Base-by-base conservation (phyloP, 805 yeast genomes). In the Lipomyces sp. region DNA sequence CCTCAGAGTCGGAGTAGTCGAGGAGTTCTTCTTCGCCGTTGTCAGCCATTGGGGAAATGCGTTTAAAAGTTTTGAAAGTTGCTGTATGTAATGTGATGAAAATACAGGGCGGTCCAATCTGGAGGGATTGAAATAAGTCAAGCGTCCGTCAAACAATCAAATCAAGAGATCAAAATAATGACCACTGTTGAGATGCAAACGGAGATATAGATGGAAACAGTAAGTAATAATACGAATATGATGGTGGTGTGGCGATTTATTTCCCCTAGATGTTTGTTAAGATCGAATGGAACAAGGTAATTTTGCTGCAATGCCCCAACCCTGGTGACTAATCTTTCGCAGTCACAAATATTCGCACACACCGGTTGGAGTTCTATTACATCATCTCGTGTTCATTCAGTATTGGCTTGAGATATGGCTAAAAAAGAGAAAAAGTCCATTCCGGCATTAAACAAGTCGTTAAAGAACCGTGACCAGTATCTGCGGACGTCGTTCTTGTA, bases 11-110 rank as follows among this genome's bases (percentile, higher is more conserved):
- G 79, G 98, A 93, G 87, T 95, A 95, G 80, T 95, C 99, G 82
- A 95, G 88, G 79, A 95, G 87, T 86, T 95, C 99, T 90, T 95
- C 99, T 90, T 94, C 98, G 85, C 90, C 96, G 89, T 90, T 90
- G 64, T 97, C 75, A 42, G 75, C 70, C 75, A 72, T 72, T n/a
- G 6, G 60, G 35, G 24, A 39, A 32, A 13, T 15, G 18, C 15
- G 59, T 39, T n/a, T 53, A 24, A 39, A 30, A 34, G 13, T 7
- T 24, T 62, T 18, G 61, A 39, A 18, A 18, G 8, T 15, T 33
- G 54, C 54, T 33, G 33, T 15, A 3, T 42, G 42, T 37, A 13
- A 37, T 13, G 48, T 37, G 15, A 37, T 13, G 39, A 37, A n/a
- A 15, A 15, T 2, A 6, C 18, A 13, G 2, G 48, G 48, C 2